A percentile compares a stretch with the other conserved stretches of the same genome.
phyloP scores from a whole-genome alignment of 495 filamentous ascomycete genomes.

The Bathelium albidoporum region DNA sequence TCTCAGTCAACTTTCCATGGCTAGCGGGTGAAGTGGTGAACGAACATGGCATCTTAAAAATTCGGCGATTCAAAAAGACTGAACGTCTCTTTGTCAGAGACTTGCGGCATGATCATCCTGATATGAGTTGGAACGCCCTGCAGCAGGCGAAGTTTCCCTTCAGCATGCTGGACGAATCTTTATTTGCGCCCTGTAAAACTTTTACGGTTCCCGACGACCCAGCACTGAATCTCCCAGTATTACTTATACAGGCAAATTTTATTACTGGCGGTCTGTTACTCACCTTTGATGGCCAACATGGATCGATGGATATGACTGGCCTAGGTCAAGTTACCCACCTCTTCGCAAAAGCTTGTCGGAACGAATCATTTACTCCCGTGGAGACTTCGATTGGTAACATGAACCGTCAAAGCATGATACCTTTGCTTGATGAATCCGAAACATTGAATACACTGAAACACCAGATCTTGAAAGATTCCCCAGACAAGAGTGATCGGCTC shows the following conservation, averaged over 20 bases:
- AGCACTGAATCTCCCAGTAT: conserved; percentile 31
- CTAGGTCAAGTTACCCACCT: conserved; percentile 40
- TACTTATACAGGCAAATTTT: conserved; percentile 44
- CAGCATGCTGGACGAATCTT: conserved; percentile 41
- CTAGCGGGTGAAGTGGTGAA: conserved; percentile 42
- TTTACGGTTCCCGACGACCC: conserved; percentile 20
- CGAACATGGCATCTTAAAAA: conserved; percentile 35
- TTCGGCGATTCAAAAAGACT: conserved; percentile 27
- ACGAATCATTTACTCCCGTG: conserved; percentile 34
- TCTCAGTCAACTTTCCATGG: conserved; percentile 43
- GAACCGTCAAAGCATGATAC: conserved; percentile 31
- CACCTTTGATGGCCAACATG: conserved; percentile 39
- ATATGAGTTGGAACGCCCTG: conserved; percentile 31
- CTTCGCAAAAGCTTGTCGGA: conserved; percentile 43
- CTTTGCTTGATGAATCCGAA: conserved; percentile 29
- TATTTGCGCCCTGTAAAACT: conserved; percentile 40
- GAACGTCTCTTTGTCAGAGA: conserved; percentile 38
- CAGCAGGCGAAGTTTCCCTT: conserved; percentile 37
- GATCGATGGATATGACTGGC: conserved; percentile 46
- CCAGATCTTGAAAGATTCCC: conserved; percentile 9
- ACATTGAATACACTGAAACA: neutral
- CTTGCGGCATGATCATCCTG: conserved; percentile 26
- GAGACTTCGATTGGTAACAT: conserved; percentile 40
- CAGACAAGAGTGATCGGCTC: conserved; percentile 21
- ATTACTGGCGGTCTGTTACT: conserved; percentile 42